phyloP scores from a whole-genome alignment of 2,329 filamentous ascomycete genomes.

The Aspergillus versicolor region DNA sequence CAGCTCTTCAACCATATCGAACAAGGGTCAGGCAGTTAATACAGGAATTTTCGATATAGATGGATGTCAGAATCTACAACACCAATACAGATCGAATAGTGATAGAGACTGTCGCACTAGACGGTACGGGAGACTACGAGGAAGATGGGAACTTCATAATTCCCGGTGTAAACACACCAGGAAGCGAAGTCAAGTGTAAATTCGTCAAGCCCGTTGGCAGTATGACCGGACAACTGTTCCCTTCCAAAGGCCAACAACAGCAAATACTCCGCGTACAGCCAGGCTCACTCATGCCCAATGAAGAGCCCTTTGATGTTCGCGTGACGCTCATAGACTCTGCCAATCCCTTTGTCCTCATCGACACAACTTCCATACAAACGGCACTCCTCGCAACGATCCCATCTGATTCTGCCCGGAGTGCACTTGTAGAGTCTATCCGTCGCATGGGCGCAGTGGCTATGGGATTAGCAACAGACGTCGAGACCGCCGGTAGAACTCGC shows the following conservation, averaged over 20 bases:
- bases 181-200: constrained; percentile 55
- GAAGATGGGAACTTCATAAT: constrained; percentile 56
- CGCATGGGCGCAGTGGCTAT: constrained; percentile 56
- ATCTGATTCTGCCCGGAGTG: constrained; percentile 30
- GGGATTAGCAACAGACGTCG: constrained; percentile 49
- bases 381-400: neutral
- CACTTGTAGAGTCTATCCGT: constrained; percentile 55
- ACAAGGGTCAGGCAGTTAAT: neutral
- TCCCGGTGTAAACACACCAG: constrained; percentile 59
- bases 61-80: constrained; percentile 61
- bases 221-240: constrained; percentile 60
- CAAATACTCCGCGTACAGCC: neutral
- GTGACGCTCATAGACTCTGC: constrained; percentile 61
- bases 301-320: constrained; percentile 38
- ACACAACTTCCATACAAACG: constrained; percentile 51
- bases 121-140: constrained; percentile 36
- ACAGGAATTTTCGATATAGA: constrained; percentile 19
- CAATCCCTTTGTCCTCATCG: constrained; percentile 62
- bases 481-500: constrained; percentile 43
- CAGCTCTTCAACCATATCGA: neutral
- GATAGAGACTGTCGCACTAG: constrained; percentile 52
- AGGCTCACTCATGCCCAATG: constrained; percentile 43
- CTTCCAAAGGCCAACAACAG: constrained; percentile 20
- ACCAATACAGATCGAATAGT: constrained; percentile 66
- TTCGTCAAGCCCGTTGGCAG: constrained; percentile 61